Conservation (phyloP, 2,329 filamentous ascomycete species). For the Graphiopsis chlorocephala region DNA sequence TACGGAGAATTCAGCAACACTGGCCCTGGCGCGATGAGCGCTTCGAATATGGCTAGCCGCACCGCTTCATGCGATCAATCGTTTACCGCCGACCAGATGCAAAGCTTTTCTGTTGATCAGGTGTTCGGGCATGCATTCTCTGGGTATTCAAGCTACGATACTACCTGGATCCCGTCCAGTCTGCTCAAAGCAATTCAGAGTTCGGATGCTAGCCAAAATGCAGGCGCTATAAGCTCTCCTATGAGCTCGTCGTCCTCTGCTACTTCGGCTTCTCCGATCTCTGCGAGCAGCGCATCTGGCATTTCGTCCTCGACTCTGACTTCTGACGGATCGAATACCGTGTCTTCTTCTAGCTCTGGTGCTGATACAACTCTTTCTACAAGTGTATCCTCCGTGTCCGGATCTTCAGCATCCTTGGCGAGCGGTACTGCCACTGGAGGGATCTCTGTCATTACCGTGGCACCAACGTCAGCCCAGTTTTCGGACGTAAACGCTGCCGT, state of each 20-base stretch:
- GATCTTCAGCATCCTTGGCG: slow-evolving; percentile 18
- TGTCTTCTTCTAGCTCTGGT: background rate
- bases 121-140: slow-evolving; percentile 38
- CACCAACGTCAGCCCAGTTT: slow-evolving; percentile 44
- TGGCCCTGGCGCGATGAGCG: slow-evolving; percentile 41
- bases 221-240: slow-evolving; percentile 3
- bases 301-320: slow-evolving; percentile 17
- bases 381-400: background rate
- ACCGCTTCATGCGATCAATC: slow-evolving; percentile 33
- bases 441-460: slow-evolving; percentile 42
- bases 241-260: background rate
- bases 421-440: slow-evolving; percentile 26
- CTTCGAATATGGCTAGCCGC: slow-evolving; percentile 31
- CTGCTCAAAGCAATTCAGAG: slow-evolving; percentile 35
- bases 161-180: slow-evolving; percentile 39
- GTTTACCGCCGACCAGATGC: slow-evolving; percentile 36
- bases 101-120: slow-evolving; percentile 35
- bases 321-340: background rate
- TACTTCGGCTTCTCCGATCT: background rate
- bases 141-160: slow-evolving; percentile 34
- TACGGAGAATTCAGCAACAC: slow-evolving; percentile 45
- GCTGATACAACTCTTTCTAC: background rate
- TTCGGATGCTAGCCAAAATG: slow-evolving; percentile 31
- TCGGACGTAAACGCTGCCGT: slow-evolving; percentile 47
- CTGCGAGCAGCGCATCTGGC: background rate